Evolutionary conservation across 495 filamentous ascomycete species (phyloP).

Genomic region (Aspergillus taichungensis): DNA sequence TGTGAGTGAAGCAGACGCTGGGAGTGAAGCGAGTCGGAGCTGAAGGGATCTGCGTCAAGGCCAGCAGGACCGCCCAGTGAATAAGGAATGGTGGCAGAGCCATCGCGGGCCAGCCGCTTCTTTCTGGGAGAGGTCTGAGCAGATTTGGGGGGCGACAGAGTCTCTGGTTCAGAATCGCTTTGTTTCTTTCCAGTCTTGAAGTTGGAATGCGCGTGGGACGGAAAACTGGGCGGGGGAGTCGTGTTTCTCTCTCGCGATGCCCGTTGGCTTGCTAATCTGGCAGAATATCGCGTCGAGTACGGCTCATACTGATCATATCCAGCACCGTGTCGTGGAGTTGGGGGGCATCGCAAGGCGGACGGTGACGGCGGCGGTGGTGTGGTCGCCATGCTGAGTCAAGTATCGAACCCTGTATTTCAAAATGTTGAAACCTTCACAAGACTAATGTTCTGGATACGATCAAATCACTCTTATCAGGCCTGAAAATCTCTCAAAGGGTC

Average conservation of each 20-base stretch:
- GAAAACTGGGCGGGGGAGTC: constrained; percentile 31
- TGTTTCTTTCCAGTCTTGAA: constrained; percentile 16
- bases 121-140: constrained; percentile 43
- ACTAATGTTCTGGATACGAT: too few relatives aligned
- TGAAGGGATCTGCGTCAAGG: constrained; percentile 15
- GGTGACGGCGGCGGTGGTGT: constrained; percentile 58
- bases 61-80: constrained; percentile 8
- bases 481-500: too few relatives aligned
- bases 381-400: constrained; percentile 40
- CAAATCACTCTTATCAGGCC: too few relatives aligned
- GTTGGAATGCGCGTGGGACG: constrained; percentile 10
- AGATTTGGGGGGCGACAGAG: constrained; percentile 31
- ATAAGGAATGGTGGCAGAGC: constrained; percentile 5
- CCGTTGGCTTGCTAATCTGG: constrained; percentile 38
- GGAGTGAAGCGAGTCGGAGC: constrained; percentile 9
- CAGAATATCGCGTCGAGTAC: constrained; percentile 45
- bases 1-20: constrained; percentile 11
- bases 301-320: constrained; percentile 63
- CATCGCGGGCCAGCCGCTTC: constrained; percentile 22
- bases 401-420: neutral
- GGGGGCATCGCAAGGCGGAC: constrained; percentile 53
- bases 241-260: constrained; percentile 21
- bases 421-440: too few relatives aligned
- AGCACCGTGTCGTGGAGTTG: constrained; percentile 62
- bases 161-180: constrained; percentile 7